Evolutionary conservation across 2,329 filamentous ascomycete species (phyloP), one percentile per base, ranked within the genome.

Genomic region (Xenosphaeropsis pyriputrescens): DNA sequence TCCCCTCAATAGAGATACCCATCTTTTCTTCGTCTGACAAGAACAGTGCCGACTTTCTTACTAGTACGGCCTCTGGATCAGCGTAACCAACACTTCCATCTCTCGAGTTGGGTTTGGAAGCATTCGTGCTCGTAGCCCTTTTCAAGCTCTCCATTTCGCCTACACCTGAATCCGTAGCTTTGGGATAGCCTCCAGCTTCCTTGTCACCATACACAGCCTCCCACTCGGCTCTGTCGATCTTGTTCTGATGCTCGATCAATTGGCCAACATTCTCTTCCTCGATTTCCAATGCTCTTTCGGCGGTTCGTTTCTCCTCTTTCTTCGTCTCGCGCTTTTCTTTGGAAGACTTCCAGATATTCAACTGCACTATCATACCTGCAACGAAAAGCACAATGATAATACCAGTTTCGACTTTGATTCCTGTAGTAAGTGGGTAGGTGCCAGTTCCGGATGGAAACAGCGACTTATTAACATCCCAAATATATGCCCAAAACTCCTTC

Each of bases 401-500:
- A 0, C 85, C 86, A 19, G 85, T 72, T 55, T 96, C 89, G 12
- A 91, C 88, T 30, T 76, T 75, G 39, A 95, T 91, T 2, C 84
- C 85, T 48, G 78, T 81, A 0, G 85, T 95, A 11, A 94, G 62
- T 0, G 89, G 89, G 53, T 93, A 96, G 0, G 82, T 85, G 35
- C 68, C 65, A 1, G 81, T 80, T 29, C 74, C 71, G 2, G 85
- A 61, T 0, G 88, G 88, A 50, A 96, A 96, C 1, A 86, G 63
- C 36, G 81, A 68, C 32, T 75, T 64, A 55, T 95, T 95, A 30
- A 96, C 59, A 34, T 63, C 64, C 89, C 89, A 96, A 29, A 93
- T 68, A 55, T 93, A 96, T 5, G 85, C 70, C 89, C 89, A 96
- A 48, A 95, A 95, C 56, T 96, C 89, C 57, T 94, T 95, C 49